These are phyloP conservation scores for Cladophialophora bantiana DNA, from an alignment of 2,329 filamentous ascomycete genomes.

Conservation along the genomic window DNA sequence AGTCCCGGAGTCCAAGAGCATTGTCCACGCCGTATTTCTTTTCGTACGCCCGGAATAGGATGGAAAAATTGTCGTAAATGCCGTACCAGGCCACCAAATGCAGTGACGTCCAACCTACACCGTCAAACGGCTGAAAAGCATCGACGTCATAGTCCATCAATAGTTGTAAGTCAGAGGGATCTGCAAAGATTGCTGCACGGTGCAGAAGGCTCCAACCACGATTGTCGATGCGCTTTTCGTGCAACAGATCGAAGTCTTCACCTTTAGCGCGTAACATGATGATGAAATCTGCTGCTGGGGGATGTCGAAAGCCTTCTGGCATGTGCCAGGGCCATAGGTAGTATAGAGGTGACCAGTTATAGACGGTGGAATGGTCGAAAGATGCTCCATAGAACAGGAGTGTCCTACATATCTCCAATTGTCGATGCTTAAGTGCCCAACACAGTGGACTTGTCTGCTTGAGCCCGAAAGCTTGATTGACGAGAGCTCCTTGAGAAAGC, in stretches of 20 bases:
- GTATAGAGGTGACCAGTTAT: slow-evolving; percentile 16
- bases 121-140: neutral
- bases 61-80: slow-evolving; percentile 5
- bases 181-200: slow-evolving; percentile 22
- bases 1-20: slow-evolving; percentile 9
- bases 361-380: neutral
- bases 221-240: slow-evolving; percentile 4
- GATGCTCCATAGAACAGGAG: slow-evolving; percentile 12
- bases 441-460: slow-evolving; percentile 18
- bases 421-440: slow-evolving; percentile 16
- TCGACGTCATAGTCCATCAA: slow-evolving; percentile 18
- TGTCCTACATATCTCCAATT: slow-evolving; percentile 10
- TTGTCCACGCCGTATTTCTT: neutral
- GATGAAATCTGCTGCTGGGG: slow-evolving; percentile 8
- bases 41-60: slow-evolving; percentile 13
- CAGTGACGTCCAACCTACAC: slow-evolving; percentile 2
- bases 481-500: slow-evolving; percentile 18
- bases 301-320: neutral
- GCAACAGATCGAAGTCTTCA: slow-evolving; percentile 1
- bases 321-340: slow-evolving; percentile 18
- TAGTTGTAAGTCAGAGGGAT: slow-evolving; percentile 13
- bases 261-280: slow-evolving; percentile 8
- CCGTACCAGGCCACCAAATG: slow-evolving; percentile 16
- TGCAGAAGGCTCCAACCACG: slow-evolving; percentile 20
- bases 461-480: slow-evolving; percentile 20